Percentiles rank a stretch among this genome's conserved stretches.
Conservation (phyloP, 352 stramenopile genomes). For the Globisporangium radiosum region DNA sequence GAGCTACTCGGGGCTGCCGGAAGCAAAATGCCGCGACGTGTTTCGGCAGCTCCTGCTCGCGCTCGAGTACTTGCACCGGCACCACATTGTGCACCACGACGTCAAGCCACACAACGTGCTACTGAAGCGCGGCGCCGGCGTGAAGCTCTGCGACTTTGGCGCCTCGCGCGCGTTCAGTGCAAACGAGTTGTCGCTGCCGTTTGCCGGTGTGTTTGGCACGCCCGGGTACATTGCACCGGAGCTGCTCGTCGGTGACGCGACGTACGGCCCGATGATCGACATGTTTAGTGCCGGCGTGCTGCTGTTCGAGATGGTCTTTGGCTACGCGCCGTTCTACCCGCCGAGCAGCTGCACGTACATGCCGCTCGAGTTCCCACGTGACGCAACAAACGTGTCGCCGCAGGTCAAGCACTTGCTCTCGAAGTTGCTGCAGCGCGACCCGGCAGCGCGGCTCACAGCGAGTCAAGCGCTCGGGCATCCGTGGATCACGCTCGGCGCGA, state of each 20-base stretch:
- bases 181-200: constrained; percentile 41
- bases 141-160: constrained; percentile 84
- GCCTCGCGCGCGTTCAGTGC: constrained; percentile 64
- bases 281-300: constrained; percentile 69
- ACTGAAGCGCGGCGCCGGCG: constrained; percentile 29
- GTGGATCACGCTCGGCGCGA: constrained; percentile 54
- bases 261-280: constrained; percentile 56
- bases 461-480: constrained; percentile 74
- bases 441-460: constrained; percentile 63
- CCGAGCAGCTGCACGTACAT: constrained; percentile 57
- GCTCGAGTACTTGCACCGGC: constrained; percentile 56
- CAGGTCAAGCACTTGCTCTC: constrained; percentile 64
- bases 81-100: constrained; percentile 88
- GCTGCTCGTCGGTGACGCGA: constrained; percentile 39
- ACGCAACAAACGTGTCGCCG: constrained; percentile 21
- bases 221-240: constrained; percentile 68
- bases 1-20: constrained; percentile 37
- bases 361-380: constrained; percentile 47
- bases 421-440: constrained; percentile 66
- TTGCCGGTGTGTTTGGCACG: constrained; percentile 64
- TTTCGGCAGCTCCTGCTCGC: constrained; percentile 57
- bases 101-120: constrained; percentile 87
- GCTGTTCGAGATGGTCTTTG: constrained; percentile 75
- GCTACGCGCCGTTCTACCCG: constrained; percentile 66
- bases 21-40: constrained; percentile 39